A percentile compares a stretch with the other conserved stretches of the same genome.
Conservation (phyloP, 192 early-diverging fungal genomes). For the Backusella westeae region DNA sequence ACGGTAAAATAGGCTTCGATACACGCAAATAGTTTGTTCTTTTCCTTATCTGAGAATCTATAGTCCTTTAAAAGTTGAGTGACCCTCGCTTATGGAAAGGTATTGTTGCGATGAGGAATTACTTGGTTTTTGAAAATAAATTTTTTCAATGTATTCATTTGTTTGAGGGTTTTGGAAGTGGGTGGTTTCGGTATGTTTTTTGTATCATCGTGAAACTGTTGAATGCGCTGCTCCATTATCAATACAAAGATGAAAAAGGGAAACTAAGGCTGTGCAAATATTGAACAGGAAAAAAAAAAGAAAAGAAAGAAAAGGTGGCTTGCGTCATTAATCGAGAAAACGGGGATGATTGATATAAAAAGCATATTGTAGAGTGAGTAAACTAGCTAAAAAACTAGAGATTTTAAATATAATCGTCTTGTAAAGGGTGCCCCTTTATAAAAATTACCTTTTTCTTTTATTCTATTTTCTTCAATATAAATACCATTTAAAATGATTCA, state of each 20-base stretch:
- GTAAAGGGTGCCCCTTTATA: no score
- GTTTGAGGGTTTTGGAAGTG: slow-evolving; percentile 23
- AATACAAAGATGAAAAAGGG: neutral
- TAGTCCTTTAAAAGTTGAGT: slow-evolving; percentile 23
- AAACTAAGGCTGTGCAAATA: no score
- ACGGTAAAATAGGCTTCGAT: slow-evolving; percentile 24
- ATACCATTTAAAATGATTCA: no score
- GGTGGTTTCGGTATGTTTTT: slow-evolving; percentile 23
- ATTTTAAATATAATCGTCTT: no score
- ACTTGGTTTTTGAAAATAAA: slow-evolving; percentile 28
- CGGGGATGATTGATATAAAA: no score
- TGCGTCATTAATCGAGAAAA: neutral
- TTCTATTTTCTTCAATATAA: no score
- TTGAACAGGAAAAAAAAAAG: no score
- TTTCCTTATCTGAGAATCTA: slow-evolving; percentile 30
- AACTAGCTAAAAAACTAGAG: no score
- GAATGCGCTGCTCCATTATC: slow-evolving; percentile 23
- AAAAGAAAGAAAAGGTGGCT: neutral
- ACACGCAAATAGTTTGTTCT: slow-evolving; percentile 31
- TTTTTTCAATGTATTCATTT: slow-evolving; percentile 25
- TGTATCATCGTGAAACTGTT: slow-evolving; percentile 31
- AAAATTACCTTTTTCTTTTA: no score
- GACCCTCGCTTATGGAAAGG: neutral
- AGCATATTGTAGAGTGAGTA: no score
- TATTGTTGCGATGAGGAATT: neutral